phyloP scores from a whole-genome alignment of 176 grass and related monocot genomes.

The Oryza meyeriana region DNA sequence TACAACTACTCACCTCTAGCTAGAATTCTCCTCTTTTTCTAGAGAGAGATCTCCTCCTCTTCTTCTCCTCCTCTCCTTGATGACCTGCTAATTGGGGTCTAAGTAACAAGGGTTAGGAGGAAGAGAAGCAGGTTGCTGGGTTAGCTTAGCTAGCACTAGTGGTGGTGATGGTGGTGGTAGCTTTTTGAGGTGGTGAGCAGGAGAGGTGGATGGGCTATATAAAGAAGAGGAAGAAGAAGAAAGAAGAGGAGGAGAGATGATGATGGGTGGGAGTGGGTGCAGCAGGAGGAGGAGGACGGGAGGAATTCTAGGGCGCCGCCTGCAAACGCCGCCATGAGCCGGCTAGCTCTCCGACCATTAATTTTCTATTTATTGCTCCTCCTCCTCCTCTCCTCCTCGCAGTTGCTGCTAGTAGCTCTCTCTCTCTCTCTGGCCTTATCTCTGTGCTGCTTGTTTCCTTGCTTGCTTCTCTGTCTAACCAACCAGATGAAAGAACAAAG shows the following conservation, averaged over 20 bases:
- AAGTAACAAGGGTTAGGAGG: slow-evolving; percentile 33
- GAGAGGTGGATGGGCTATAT: slow-evolving; percentile 44
- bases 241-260: slow-evolving; percentile 18
- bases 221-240: slow-evolving; percentile 46
- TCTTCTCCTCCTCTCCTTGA: neutral
- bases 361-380: slow-evolving; percentile 74
- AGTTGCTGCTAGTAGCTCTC: neutral
- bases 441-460: slow-evolving; percentile 21
- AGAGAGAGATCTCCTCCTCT: neutral
- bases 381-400: neutral
- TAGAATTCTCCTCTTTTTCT: slow-evolving; percentile 26
- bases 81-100: neutral
- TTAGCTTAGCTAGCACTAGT: slow-evolving; percentile 22
- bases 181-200: slow-evolving; percentile 36
- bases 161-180: slow-evolving; percentile 4
- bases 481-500: slow-evolving; percentile 25
- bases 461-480: slow-evolving; percentile 40
- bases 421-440: neutral
- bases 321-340: slow-evolving; percentile 82
- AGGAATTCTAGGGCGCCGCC: slow-evolving; percentile 55
- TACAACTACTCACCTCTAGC: neutral
- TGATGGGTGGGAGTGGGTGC: slow-evolving; percentile 21
- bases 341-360: slow-evolving; percentile 43
- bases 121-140: neutral
- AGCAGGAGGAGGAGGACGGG: neutral